Evolutionary conservation across 2,329 filamentous ascomycete species (phyloP), one percentile per base, ranked within the genome.

Genomic region (Alternaria longipes): DNA sequence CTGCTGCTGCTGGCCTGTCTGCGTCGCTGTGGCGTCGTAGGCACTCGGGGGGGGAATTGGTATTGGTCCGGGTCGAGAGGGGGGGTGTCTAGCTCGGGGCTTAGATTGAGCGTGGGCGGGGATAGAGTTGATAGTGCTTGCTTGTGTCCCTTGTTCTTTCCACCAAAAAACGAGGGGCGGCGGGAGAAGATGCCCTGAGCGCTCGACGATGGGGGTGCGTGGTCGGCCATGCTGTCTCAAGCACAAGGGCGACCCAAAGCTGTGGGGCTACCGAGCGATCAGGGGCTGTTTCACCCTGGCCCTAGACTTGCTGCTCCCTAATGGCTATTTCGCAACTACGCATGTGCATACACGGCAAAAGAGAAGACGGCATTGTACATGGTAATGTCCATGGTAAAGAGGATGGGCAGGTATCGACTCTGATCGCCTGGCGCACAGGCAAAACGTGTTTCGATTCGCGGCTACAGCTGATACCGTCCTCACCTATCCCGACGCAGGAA

Each of bases 101-200:
- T 22, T 22, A 22, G 22, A 22, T 22, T 22, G 22, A 22, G 22
- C 22, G 22, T 49, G 41, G 59, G 59, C 46, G 61, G 60, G 42
- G 61, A 58, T 28, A 56, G 22, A 3, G 53, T 45, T 46, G 51
- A 44, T 44, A 45, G 56, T 12, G 56, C 38, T n/a, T 63, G 52
- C 22, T 61, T 62, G 59, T 60, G 59, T 38, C 56, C 52, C 50
- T 64, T 66, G 58, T 50, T 56, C 60, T 57, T 64, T 44, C 67
- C 62, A 56, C 68, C 69, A 56, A 78, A 78, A 65, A 78, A 69
- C 42, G 74, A 76, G 45, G 73, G 71, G 8, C 73, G 71, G 18
- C 73, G 66, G 32, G 67, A 68, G 68, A 78, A 78, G 70, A 77
- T 63, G 65, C 68, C 59, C 50, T 59, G 45, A 16, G 42, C 42